Percentiles rank a stretch among this genome's conserved stretches.
These are phyloP conservation scores for Podospora didyma DNA, from an alignment of 495 filamentous ascomycete genomes.

Conservation along the genomic window DNA sequence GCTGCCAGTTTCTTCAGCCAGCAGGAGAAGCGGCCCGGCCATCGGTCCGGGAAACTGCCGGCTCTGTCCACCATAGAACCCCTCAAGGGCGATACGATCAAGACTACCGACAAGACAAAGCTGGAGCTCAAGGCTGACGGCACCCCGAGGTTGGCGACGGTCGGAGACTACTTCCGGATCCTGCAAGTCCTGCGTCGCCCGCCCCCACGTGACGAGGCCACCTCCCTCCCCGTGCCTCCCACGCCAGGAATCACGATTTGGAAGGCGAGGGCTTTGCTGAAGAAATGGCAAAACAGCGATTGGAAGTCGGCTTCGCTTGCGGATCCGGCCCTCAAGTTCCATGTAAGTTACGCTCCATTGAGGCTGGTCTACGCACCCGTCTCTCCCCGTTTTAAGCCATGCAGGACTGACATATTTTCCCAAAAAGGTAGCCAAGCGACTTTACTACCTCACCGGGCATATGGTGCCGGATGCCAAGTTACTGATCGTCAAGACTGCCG, in stretches of 20 bases:
- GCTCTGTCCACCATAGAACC: no score
- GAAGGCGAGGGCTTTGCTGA: constrained; percentile 24
- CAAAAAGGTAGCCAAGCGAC: constrained; percentile 66
- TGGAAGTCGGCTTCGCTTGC: constrained; percentile 55
- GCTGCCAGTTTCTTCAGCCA: constrained; percentile 42
- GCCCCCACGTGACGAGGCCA: constrained; percentile 3
- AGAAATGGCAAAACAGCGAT: constrained; percentile 33
- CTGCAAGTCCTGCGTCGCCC: constrained; percentile 8
- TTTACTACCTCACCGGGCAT: constrained; percentile 72
- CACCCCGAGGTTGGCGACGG: constrained; percentile 17
- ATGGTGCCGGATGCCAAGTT: constrained; percentile 66
- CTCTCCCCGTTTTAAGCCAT: neutral
- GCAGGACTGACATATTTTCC: neutral
- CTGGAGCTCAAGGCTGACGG: constrained; percentile 18
- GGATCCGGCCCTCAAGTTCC: constrained; percentile 66
- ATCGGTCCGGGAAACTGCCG: neutral
- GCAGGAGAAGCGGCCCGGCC: constrained; percentile 14
- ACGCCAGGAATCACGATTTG: constrained; percentile 13
- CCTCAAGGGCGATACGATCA: constrained; percentile 8
- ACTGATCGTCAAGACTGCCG: constrained; percentile 47
- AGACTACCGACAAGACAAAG: constrained; percentile 8
- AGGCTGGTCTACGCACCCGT: neutral
- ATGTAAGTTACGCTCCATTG: constrained; percentile 34
- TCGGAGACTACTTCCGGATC: neutral
- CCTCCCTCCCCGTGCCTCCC: neutral